Percentiles rank a stretch among this genome's conserved stretches.
Evolutionary conservation across 306 rosid species (phyloP).

Genomic region (Quercus berberidifolia): DNA sequence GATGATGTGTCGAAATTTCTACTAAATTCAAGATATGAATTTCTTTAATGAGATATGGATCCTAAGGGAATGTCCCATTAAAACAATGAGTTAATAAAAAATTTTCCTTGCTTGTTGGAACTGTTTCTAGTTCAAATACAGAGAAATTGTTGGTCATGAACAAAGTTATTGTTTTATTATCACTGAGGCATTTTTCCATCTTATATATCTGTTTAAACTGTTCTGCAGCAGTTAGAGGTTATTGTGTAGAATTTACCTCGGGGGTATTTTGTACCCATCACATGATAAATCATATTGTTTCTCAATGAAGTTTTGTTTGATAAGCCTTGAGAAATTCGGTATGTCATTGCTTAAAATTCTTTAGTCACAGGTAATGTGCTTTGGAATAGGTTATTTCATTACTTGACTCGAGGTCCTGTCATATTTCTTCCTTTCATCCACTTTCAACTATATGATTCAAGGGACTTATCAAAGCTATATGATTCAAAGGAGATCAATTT

Average conservation of each 20-base stretch:
- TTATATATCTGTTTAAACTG: background rate
- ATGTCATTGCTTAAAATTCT: background rate
- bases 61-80: slow-evolving; percentile 36
- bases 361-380: background rate
- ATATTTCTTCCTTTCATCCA: background rate
- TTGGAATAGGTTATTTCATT: background rate
- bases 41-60: slow-evolving; percentile 38
- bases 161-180: slow-evolving; percentile 6
- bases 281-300: background rate
- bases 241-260: background rate
- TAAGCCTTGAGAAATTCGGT: background rate
- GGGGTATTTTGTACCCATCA: background rate
- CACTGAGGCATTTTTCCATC: background rate
- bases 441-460: background rate
- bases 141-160: slow-evolving; percentile 27
- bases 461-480: background rate
- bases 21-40: slow-evolving; percentile 16
- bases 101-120: slow-evolving; percentile 45
- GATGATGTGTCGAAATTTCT: slow-evolving; percentile 29
- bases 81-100: slow-evolving; percentile 66
- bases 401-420: too few relatives aligned
- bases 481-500: background rate
- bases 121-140: slow-evolving; percentile 22
- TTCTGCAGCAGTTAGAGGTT: background rate
- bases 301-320: background rate